Conservation (phyloP, 164 flowering plant species). For the Magnolia officinalis region DNA sequence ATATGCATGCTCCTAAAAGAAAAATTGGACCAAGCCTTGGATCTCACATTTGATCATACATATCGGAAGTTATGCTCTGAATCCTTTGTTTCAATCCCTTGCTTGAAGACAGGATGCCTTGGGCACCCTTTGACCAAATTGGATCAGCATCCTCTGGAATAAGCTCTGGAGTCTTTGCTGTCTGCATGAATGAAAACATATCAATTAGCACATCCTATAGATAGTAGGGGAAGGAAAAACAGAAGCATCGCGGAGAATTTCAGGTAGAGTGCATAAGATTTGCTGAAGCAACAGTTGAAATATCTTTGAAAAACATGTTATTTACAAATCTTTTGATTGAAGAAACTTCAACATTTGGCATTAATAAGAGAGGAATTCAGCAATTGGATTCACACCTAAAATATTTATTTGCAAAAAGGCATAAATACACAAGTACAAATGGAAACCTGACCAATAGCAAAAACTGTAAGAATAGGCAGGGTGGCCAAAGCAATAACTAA, state of each 20-base stretch:
- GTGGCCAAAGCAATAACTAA: conserved; percentile 92
- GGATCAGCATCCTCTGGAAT: conserved; percentile 68
- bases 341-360: no score
- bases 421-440: no score
- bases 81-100: conserved; percentile 40
- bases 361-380: no score
- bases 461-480: conserved; percentile 69
- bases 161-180: conserved; percentile 65
- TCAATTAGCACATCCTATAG: not conserved
- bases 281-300: no score
- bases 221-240: not conserved
- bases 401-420: no score
- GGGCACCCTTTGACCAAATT: conserved; percentile 47
- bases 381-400: no score
- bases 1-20: no score
- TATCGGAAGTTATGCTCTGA: no score
- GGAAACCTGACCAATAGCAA: conserved; percentile 12
- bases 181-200: conserved; percentile 37
- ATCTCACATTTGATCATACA: no score
- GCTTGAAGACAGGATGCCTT: conserved; percentile 38
- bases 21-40: no score
- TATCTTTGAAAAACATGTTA: no score
- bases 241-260: not conserved
- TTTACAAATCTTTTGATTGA: no score
- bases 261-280: not conserved